Conservation (phyloP, 1,284 basidiomycete genomes). For the Takashimella tepidaria region DNA sequence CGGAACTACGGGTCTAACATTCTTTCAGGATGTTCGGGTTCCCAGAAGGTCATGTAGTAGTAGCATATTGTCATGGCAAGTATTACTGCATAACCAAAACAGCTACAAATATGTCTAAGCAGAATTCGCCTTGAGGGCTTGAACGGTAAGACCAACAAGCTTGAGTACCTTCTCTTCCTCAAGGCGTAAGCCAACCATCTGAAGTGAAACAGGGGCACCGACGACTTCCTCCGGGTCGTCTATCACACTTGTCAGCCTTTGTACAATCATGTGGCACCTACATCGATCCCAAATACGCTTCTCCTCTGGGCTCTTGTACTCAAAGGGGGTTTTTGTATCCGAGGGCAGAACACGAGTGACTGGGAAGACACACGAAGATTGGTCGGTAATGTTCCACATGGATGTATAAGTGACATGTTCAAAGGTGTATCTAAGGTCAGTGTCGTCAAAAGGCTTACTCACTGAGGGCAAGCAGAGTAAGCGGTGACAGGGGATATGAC, state of each 20-base stretch:
- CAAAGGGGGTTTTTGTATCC: constrained; percentile 46
- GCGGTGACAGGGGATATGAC: constrained; percentile 31
- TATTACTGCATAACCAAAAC: no score
- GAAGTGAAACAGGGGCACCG: constrained; percentile 63
- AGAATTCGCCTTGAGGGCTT: constrained; percentile 51
- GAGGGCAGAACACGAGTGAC: constrained; percentile 56
- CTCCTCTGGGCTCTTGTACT: constrained; percentile 54
- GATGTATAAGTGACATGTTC: constrained; percentile 35
- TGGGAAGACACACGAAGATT: constrained; percentile 57
- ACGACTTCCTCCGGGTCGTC: constrained; percentile 58
- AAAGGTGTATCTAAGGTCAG: constrained; percentile 15
- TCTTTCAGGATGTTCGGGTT: no score
- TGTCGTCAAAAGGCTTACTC: constrained; percentile 2
- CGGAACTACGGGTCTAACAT: no score
- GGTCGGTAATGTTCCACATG: constrained; percentile 39
- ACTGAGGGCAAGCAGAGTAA: constrained; percentile 27
- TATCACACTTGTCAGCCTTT: constrained; percentile 23
- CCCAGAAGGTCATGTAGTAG: no score
- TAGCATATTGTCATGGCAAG: no score
- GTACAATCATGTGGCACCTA: constrained; percentile 39
- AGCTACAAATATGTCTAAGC: constrained; percentile 38
- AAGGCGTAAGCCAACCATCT: constrained; percentile 62
- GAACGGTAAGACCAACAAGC: constrained; percentile 34
- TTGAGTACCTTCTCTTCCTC: constrained; percentile 50
- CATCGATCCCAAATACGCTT: constrained; percentile 55